Evolutionary conservation across 2,329 filamentous ascomycete genomes (phyloP).

Genomic region (Zymoseptoria brevis): DNA sequence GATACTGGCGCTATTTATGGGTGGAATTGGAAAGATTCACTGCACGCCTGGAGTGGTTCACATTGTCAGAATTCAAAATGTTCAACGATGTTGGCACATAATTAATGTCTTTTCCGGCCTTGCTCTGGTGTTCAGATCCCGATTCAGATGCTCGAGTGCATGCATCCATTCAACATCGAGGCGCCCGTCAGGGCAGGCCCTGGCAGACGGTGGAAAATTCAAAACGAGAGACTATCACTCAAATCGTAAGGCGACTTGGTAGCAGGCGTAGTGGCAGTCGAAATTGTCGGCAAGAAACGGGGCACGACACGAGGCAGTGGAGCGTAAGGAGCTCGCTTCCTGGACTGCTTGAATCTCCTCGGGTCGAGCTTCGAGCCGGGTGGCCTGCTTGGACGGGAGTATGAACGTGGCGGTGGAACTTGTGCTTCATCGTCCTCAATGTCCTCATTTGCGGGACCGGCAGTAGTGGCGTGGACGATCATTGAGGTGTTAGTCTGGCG

Average conservation of each 20-base stretch:
- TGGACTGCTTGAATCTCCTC: neutral
- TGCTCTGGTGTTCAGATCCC: neutral
- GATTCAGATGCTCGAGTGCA: no score
- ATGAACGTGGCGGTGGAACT: neutral
- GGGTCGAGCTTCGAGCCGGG: neutral
- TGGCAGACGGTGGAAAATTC: neutral
- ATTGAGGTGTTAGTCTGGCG: slow-evolving; percentile 7
- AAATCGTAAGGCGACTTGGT: neutral
- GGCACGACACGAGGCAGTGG: neutral
- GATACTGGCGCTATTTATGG: neutral
- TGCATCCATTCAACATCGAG: neutral
- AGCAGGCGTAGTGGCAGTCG: neutral
- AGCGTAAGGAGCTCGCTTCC: neutral
- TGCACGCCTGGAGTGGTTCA: neutral
- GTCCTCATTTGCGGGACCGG: slow-evolving; percentile 2
- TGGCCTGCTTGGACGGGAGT: neutral
- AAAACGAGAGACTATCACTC: neutral
- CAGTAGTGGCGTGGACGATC: slow-evolving; percentile 10
- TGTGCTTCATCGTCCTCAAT: slow-evolving; percentile 2
- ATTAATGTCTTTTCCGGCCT: neutral
- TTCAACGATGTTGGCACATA: neutral
- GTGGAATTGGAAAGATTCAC: neutral
- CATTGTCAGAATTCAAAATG: neutral
- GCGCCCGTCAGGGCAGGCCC: neutral
- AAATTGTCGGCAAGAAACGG: neutral